Conservation (phyloP, 148 eudicot species). For the Rhododendron mucronatum region DNA sequence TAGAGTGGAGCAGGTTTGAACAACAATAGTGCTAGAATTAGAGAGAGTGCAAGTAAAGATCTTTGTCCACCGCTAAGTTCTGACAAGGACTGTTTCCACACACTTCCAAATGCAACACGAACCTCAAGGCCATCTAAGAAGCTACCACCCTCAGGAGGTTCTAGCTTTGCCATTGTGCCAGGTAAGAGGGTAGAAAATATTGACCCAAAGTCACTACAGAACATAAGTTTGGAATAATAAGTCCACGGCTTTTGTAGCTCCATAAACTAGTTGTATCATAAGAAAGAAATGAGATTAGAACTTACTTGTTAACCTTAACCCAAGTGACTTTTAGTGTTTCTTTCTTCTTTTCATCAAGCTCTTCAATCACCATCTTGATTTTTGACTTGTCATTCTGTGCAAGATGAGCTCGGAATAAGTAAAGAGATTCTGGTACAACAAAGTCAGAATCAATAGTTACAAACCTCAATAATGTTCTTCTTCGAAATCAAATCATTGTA, state of each 20-base stretch:
- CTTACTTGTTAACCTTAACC: slow-evolving; percentile 87
- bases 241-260: not conserved
- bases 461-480: slow-evolving; percentile 92
- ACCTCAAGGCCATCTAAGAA: slow-evolving; percentile 98
- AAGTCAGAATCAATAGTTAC: slow-evolving; percentile 13
- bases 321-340: slow-evolving; percentile 95
- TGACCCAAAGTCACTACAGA: slow-evolving; percentile 88
- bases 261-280: not conserved
- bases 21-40: slow-evolving; percentile 86
- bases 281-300: not conserved
- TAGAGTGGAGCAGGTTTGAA: slow-evolving; percentile 99
- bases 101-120: slow-evolving; percentile 96
- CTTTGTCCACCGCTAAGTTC: slow-evolving; percentile 98
- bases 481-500: slow-evolving; percentile 82
- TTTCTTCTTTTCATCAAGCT: slow-evolving; percentile 98
- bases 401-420: not conserved
- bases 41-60: slow-evolving; percentile 89
- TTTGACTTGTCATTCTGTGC: slow-evolving; percentile 87
- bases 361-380: slow-evolving; percentile 89
- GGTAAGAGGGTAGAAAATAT: slow-evolving; percentile 94
- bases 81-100: slow-evolving; percentile 96
- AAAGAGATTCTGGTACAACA: not conserved
- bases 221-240: not conserved
- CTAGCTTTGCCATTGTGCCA: slow-evolving; percentile 95
- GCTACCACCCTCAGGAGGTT: slow-evolving; percentile 91